These are phyloP conservation scores for Hydnum rufescens DNA, from an alignment of 768 basidiomycete species.

Conservation along the genomic window DNA sequence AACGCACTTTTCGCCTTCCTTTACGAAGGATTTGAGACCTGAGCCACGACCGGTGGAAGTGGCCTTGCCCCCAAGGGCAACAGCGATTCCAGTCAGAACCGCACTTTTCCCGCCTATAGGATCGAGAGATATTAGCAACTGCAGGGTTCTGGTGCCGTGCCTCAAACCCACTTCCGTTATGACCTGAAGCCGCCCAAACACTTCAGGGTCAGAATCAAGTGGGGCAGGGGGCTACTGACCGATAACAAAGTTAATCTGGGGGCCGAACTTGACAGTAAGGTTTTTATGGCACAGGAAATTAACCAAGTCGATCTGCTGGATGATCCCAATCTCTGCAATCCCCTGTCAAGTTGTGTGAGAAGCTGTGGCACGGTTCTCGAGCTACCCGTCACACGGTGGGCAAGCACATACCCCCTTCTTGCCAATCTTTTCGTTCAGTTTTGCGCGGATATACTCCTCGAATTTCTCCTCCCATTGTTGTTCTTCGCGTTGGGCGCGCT, in stretches of 20 bases:
- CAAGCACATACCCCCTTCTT: neutral
- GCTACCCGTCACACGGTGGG: too few relatives aligned
- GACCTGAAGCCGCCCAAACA: slow-evolving; percentile 36
- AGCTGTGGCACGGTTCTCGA: neutral
- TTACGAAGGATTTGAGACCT: slow-evolving; percentile 69
- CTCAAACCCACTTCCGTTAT: slow-evolving; percentile 66
- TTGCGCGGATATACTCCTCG: neutral
- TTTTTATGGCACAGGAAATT: slow-evolving; percentile 95
- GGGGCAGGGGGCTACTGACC: slow-evolving; percentile 26
- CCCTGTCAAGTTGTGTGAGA: slow-evolving; percentile 24
- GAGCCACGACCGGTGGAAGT: slow-evolving; percentile 74
- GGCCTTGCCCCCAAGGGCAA: slow-evolving; percentile 88
- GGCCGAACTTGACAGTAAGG: slow-evolving; percentile 67
- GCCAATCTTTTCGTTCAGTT: neutral
- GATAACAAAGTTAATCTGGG: slow-evolving; percentile 94
- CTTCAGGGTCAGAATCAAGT: too few relatives aligned
- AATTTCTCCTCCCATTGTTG: neutral
- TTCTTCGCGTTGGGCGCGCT: neutral
- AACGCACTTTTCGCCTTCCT: slow-evolving; percentile 46
- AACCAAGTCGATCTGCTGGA: slow-evolving; percentile 66
- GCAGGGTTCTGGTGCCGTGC: neutral
- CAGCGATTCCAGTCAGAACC: slow-evolving; percentile 76
- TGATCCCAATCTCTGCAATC: slow-evolving; percentile 72
- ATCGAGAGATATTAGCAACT: neutral
- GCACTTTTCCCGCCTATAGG: slow-evolving; percentile 81